Evolutionary conservation across 2,329 filamentous ascomycete genomes (phyloP), one percentile per base, ranked within the genome.

Genomic region (Graphilbum sp.): DNA sequence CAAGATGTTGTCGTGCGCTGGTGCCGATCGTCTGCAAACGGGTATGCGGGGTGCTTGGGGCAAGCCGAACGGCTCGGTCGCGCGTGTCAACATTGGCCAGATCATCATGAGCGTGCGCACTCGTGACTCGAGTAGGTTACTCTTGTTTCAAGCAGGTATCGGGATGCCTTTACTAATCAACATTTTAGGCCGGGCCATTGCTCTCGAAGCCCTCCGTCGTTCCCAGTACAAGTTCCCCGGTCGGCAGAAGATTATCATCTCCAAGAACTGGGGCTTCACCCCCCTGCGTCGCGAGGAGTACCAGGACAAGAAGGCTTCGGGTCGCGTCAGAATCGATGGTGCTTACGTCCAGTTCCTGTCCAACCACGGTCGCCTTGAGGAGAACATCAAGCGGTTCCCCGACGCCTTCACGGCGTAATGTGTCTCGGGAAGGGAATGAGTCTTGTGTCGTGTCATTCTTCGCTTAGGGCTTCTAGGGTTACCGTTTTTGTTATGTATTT

Each of bases 1-100:
- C 86, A 98, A 98, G 83, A 98, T 98, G 90, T 88, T 98, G 85
- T 96, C 90, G 62, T 98, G 90, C 68, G 90, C 90, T 60, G 90
- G 90, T 77, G 90, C 90, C 79, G 90, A 98, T 96, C 86, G 90
- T 81, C 75, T 98, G 67, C 90, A 98, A 72, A 98, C 90, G 55
- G 90, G 90, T 75, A 98, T 98, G 90, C 88, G 90, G 81, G 90
- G 90, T 79, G 90, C 90, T 56, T 98, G 86, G 79, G 90, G 90
- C 62, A 98, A 98, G 81, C 90, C 90, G 66, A 93, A 96, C 76
- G 90, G 90, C 63, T 80, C 76, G 58, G 90, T 98, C 60, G 90
- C 90, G 64, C 90, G 90, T 83, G 88, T 98, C 76, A 96, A 96
- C 81, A 98, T 98, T 59, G 90, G 90, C 64, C 90, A 98, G 77